These are phyloP conservation scores for Claviceps sp. DNA, from an alignment of 2,329 filamentous ascomycete species.

Conservation along the genomic window DNA sequence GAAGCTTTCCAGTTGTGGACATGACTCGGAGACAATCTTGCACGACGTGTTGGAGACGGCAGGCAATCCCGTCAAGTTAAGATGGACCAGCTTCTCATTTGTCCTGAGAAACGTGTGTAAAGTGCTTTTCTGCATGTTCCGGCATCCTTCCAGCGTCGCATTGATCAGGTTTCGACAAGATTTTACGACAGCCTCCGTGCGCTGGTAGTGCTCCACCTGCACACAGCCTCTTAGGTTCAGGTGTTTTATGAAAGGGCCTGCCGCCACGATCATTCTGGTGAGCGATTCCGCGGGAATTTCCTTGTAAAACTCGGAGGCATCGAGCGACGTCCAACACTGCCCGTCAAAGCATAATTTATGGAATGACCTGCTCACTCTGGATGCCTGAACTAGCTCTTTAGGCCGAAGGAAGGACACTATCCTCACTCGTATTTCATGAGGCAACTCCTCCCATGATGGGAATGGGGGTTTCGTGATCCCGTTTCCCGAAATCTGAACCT, in stretches of 20 bases:
- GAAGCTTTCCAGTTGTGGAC: constrained; percentile 66
- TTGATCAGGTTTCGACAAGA: constrained; percentile 78
- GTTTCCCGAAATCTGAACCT: constrained; percentile 9
- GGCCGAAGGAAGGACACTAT: constrained; percentile 66
- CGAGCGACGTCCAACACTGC: constrained; percentile 78
- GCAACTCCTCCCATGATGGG: constrained; percentile 71
- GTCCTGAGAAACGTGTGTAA: constrained; percentile 62
- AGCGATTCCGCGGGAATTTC: constrained; percentile 76
- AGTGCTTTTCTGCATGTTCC: constrained; percentile 65
- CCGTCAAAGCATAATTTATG: constrained; percentile 82
- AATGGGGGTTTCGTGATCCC: constrained; percentile 23
- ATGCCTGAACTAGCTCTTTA: constrained; percentile 67
- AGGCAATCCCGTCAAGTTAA: constrained; percentile 74
- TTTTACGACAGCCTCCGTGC: constrained; percentile 62
- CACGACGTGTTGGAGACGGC: constrained; percentile 74
- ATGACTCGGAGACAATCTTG: constrained; percentile 71
- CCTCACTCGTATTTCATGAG: constrained; percentile 66
- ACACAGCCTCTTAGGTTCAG: constrained; percentile 85
- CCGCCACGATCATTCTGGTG: constrained; percentile 69
- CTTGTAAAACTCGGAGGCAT: constrained; percentile 75
- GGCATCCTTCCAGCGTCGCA: constrained; percentile 79
- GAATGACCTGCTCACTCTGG: constrained; percentile 65
- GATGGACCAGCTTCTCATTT: constrained; percentile 65
- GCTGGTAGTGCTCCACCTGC: constrained; percentile 73
- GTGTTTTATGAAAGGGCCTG: constrained; percentile 81